Base-by-base conservation (phyloP, 73 alveolate genomes). In the Stentor coeruleus region DNA sequence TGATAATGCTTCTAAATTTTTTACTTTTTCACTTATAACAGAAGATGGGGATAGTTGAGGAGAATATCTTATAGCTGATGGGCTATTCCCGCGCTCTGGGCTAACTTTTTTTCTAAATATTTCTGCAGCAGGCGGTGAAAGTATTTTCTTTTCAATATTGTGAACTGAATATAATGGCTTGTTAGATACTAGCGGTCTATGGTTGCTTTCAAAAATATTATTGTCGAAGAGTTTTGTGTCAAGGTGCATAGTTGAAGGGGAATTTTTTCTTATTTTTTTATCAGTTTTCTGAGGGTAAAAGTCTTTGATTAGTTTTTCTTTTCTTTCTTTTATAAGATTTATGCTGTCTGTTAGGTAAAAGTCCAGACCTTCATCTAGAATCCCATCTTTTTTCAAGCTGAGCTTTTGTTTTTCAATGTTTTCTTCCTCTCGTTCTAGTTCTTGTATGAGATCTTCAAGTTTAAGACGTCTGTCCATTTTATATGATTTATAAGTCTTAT, bases 21-120 rank as follows among this genome's bases (percentile, higher is more conserved):
- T 49, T 20, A 11, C 20, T 49, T 49, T 49, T 20, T 49, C 66
- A 49, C 20, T 11, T 11, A 49, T 49, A 6, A 6, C 66, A 6
- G 6, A 20, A 49, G 66, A 49, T n/a, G n/a, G n/a, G n/a, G n/a
- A n/a, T n/a, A n/a, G n/a, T 20, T 49, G 66, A 49, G 66, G 66
- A 49, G 66, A 49, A 49, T 49, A 49, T 49, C 66, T 49, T 49
- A 6, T 49, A 49, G 66, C 66, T 49, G 66, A 49, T 11, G 66
- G 66, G 20, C 66, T 49, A 49, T 49, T 49, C 20, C 66, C 66
- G 6, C 66, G 6, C 20, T 49, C 66, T 20, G 66, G 66, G 20
- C 66, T 49, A 11, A 20, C 20, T 20, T 49, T 49, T 20, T 49
- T 49, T 6, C 20, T 6, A 49, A 49, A 49, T 11, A n/a, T n/a